Evolutionary conservation across 176 grass and related monocot genomes (phyloP).

Genomic region (Metroxylon sagu): DNA sequence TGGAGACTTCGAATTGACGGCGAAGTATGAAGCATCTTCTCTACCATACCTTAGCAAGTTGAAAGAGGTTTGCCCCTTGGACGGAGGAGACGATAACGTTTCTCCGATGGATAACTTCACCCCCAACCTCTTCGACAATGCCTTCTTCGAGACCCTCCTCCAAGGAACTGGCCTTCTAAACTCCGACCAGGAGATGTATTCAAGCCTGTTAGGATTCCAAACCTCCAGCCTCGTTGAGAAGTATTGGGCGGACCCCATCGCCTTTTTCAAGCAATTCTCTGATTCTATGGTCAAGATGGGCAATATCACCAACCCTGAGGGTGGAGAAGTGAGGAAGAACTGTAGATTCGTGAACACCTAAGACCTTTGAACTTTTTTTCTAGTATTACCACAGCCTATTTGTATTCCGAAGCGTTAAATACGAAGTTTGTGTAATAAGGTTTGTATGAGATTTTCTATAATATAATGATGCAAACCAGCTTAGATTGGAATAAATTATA

Average conservation of each 20-base stretch:
- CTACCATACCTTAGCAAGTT: conserved; percentile 63
- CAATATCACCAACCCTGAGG: conserved; percentile 75
- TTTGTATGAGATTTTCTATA: too few relatives aligned
- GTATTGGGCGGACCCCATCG: conserved; percentile 57
- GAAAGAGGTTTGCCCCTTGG: conserved; percentile 54
- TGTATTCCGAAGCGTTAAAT: too few relatives aligned
- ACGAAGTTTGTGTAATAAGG: too few relatives aligned
- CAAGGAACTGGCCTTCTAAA: conserved; percentile 78
- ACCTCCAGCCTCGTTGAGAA: conserved; percentile 65
- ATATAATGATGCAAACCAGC: too few relatives aligned
- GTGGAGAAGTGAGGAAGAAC: conserved; percentile 85
- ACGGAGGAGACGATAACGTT: conserved; percentile 67
- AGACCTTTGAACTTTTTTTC: neutral
- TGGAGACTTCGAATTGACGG: conserved; percentile 57
- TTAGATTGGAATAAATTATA: too few relatives aligned
- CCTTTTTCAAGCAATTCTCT: conserved; percentile 88
- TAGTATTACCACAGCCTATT: too few relatives aligned
- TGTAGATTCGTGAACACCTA: conserved; percentile 95
- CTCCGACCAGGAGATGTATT: conserved; percentile 99
- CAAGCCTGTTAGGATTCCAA: conserved; percentile 42
- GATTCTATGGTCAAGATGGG: conserved; percentile 99
- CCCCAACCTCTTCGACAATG: conserved; percentile 62
- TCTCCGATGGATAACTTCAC: conserved; percentile 64
- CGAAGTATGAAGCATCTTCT: conserved; percentile 45
- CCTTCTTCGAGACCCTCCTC: conserved; percentile 59